Evolutionary conservation across 768 basidiomycete species (phyloP).

Genomic region (Mycena polygramma): DNA sequence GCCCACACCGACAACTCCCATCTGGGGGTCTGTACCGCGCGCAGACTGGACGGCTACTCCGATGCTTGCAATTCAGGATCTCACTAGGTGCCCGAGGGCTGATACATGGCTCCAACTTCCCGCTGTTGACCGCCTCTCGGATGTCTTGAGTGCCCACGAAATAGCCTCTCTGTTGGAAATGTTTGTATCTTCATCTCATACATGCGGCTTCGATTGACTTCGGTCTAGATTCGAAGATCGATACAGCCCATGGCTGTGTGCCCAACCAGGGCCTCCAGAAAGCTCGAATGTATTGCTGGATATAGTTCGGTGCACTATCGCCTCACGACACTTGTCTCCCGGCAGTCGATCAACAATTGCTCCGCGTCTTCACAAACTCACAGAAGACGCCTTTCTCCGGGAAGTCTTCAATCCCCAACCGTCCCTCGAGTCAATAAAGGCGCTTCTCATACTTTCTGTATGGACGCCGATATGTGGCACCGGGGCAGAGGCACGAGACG

Average conservation of each 20-base stretch:
- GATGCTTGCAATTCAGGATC: slow-evolving; percentile 59
- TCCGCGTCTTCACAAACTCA: slow-evolving; percentile 56
- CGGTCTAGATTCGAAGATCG: slow-evolving; percentile 54
- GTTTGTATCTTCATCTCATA: slow-evolving; percentile 42
- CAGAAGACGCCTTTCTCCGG: slow-evolving; percentile 53
- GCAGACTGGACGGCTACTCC: slow-evolving; percentile 60
- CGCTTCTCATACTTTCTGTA: slow-evolving; percentile 57
- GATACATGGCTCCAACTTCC: slow-evolving; percentile 26
- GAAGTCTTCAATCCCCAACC: slow-evolving; percentile 59
- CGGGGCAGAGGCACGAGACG: slow-evolving; percentile 49
- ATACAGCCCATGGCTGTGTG: slow-evolving; percentile 61
- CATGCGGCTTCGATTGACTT: background rate
- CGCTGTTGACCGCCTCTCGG: slow-evolving; percentile 38
- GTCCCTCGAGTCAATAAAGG: slow-evolving; percentile 56
- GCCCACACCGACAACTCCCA: slow-evolving; percentile 53
- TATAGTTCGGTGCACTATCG: slow-evolving; percentile 60
- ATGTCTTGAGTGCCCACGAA: slow-evolving; percentile 51
- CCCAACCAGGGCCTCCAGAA: slow-evolving; percentile 49
- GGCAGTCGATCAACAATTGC: slow-evolving; percentile 50
- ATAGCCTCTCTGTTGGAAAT: slow-evolving; percentile 53
- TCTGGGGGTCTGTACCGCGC: slow-evolving; percentile 50
- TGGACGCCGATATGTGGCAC: slow-evolving; percentile 58
- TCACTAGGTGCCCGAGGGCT: slow-evolving; percentile 45
- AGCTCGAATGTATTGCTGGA: slow-evolving; percentile 52
- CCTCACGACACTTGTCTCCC: slow-evolving; percentile 58